Conservation (phyloP, 1,284 basidiomycete species). For the Phellinidium pouzarii region DNA sequence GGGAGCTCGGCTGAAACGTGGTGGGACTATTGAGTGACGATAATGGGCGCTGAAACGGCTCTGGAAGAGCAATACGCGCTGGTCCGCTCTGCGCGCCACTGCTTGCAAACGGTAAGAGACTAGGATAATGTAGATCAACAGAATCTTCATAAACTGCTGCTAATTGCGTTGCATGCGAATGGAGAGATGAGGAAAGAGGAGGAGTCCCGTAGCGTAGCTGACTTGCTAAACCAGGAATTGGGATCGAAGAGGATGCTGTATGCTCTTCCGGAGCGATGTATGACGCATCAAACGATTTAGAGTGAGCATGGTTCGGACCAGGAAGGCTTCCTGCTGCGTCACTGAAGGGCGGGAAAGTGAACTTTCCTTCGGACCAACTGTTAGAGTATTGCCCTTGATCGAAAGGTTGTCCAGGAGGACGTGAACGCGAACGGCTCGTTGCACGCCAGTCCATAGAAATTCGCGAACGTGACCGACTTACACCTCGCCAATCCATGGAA, state of each 20-base stretch:
- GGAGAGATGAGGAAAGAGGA: constrained; percentile 30
- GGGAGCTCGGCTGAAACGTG: constrained; percentile 56
- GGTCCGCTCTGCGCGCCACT: constrained; percentile 7
- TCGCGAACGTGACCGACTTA: constrained; percentile 88
- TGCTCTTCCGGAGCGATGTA: constrained; percentile 11
- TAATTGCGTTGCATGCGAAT: constrained; percentile 34
- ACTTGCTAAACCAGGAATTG: constrained; percentile 42
- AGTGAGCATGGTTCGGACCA: constrained; percentile 1
- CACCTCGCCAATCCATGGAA: constrained; percentile 90
- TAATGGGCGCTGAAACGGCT: constrained; percentile 34
- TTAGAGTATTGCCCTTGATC: constrained; percentile 36
- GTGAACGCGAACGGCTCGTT: constrained; percentile 65
- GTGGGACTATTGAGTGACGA: constrained; percentile 43
- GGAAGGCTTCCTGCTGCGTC: constrained; percentile 5
- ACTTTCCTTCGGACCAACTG: constrained; percentile 36
- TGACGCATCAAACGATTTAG: constrained; percentile 17
- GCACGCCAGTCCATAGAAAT: constrained; percentile 83
- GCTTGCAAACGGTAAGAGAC: constrained; percentile 1
- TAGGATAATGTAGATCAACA: constrained; percentile 23
- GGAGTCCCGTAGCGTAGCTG: constrained; percentile 48
- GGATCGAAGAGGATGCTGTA: constrained; percentile 21
- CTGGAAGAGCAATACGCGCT: constrained; percentile 32
- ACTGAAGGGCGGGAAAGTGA: constrained; percentile 32
- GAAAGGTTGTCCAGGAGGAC: constrained; percentile 43
- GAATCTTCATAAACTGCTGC: constrained; percentile 52